A percentile compares a stretch with the other conserved stretches of the same genome.
These are phyloP conservation scores for Lactarius quietus DNA, from an alignment of 768 basidiomycete genomes.

Conservation along the genomic window DNA sequence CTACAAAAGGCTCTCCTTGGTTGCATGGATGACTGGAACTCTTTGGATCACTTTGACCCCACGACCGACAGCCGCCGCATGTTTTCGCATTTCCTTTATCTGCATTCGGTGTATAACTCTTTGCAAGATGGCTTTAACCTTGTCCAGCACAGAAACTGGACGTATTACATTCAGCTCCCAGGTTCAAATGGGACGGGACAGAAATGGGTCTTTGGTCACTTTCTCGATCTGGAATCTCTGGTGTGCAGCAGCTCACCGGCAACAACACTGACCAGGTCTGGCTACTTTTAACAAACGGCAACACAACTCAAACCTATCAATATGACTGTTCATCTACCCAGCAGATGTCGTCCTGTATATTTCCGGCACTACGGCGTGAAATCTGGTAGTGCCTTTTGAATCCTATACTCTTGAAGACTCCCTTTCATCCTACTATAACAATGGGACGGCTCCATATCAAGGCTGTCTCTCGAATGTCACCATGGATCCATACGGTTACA, in stretches of 20 bases:
- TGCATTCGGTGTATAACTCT: slow-evolving; percentile 64
- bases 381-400: slow-evolving; percentile 83
- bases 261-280: slow-evolving; percentile 66
- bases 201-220: slow-evolving; percentile 90
- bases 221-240: slow-evolving; percentile 57
- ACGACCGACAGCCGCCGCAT: slow-evolving; percentile 73
- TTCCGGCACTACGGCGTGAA: slow-evolving; percentile 58
- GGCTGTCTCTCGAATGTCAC: slow-evolving; percentile 70
- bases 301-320: slow-evolving; percentile 60
- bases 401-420: slow-evolving; percentile 67
- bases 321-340: slow-evolving; percentile 52
- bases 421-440: slow-evolving; percentile 54
- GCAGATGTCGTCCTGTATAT: slow-evolving; percentile 84
- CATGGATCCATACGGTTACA: slow-evolving; percentile 75
- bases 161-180: slow-evolving; percentile 68
- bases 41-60: slow-evolving; percentile 92
- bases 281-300: slow-evolving; percentile 86
- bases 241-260: slow-evolving; percentile 61
- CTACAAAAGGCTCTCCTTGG: slow-evolving; percentile 75
- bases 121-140: slow-evolving; percentile 87
- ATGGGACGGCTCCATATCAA: slow-evolving; percentile 57
- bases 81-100: slow-evolving; percentile 65
- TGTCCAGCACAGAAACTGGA: slow-evolving; percentile 85
- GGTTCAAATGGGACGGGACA: slow-evolving; percentile 80
- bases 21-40: slow-evolving; percentile 88